phyloP scores from a whole-genome alignment of 139 green algal species.

The Chlamydomonas sp. region DNA sequence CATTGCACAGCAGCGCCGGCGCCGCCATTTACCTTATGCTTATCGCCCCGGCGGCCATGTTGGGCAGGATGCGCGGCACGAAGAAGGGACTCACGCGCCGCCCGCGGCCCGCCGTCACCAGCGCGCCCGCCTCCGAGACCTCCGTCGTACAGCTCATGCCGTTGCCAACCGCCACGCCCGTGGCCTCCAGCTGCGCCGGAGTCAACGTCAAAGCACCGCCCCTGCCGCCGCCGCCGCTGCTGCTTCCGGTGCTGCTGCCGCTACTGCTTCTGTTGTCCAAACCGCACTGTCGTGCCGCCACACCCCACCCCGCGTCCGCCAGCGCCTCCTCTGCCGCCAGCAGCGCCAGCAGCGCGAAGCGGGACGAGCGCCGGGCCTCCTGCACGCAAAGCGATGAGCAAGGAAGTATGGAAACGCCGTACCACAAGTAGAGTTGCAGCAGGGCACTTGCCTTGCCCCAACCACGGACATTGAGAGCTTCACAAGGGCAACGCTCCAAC shows the following conservation, averaged over 20 bases:
- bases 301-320: slow-evolving; percentile 62
- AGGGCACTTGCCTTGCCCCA: neutral
- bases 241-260: too few species aligned
- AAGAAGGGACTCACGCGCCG: slow-evolving; percentile 91
- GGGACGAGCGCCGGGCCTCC: slow-evolving; percentile 37
- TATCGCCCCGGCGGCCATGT: slow-evolving; percentile 93
- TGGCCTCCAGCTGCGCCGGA: slow-evolving; percentile 44
- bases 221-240: neutral
- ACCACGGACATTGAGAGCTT: neutral
- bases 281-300: neutral
- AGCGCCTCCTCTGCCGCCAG: slow-evolving; percentile 58
- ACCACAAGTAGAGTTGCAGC: neutral
- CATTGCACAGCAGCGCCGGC: neutral
- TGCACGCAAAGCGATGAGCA: neutral
- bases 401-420: too few species aligned
- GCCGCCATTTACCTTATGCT: slow-evolving; percentile 68
- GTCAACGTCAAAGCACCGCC: neutral
- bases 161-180: slow-evolving; percentile 87
- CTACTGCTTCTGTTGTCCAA: too few species aligned
- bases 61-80: slow-evolving; percentile 90
- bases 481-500: neutral
- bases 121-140: slow-evolving; percentile 73
- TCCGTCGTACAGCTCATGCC: slow-evolving; percentile 91
- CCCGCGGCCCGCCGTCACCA: slow-evolving; percentile 66
- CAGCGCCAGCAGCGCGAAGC: slow-evolving; percentile 35